Conservation (phyloP, 257 asterid genomes). For the Penstemon davidsonii region DNA sequence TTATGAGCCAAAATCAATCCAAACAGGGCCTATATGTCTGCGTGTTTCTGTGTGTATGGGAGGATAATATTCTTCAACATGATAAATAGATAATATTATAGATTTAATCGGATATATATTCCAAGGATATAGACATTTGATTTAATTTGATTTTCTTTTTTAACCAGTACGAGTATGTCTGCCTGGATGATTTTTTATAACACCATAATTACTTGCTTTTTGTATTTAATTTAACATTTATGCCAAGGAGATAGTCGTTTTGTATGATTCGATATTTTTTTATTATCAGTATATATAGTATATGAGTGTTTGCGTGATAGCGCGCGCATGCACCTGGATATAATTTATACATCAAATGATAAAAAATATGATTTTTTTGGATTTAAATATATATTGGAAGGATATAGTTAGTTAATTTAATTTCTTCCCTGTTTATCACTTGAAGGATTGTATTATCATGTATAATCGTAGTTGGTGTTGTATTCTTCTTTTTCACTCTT, state of each 20-base stretch:
- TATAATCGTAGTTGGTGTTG: neutral
- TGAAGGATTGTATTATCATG: neutral
- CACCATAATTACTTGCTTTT: neutral
- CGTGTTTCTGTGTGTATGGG: too few species aligned
- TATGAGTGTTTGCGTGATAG: neutral
- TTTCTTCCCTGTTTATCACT: neutral
- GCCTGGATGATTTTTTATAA: too few species aligned
- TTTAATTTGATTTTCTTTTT: neutral
- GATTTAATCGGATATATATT: neutral
- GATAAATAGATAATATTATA: neutral
- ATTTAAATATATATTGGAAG: neutral
- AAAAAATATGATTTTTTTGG: too few species aligned
- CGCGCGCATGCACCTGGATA: neutral
- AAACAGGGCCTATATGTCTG: too few species aligned
- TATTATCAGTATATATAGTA: neutral
- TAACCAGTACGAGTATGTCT: neutral
- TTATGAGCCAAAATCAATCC: too few species aligned
- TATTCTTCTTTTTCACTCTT: constrained; percentile 1
- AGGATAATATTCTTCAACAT: neutral
- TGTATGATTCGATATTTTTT: neutral
- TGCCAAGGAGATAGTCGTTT: neutral
- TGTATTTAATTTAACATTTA: constrained; percentile 1
- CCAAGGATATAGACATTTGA: neutral
- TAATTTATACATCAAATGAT: neutral
- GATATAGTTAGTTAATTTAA: neutral